Evolutionary conservation across 1,284 basidiomycete genomes (phyloP), one percentile per base, ranked within the genome.

Genomic region (Leccinum griseonigrum): DNA sequence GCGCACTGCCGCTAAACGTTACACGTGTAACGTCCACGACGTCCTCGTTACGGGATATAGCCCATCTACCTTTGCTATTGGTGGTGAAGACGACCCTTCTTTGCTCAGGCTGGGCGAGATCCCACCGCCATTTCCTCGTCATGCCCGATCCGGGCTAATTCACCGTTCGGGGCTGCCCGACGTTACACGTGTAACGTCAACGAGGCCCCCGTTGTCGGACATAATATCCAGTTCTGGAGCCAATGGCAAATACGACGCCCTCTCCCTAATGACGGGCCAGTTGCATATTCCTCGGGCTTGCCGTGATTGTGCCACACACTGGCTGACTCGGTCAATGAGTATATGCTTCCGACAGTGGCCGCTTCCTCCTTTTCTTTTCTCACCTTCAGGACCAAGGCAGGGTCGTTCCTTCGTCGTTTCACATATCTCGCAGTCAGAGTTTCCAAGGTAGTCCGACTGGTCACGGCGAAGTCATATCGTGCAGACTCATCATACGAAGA

Each of bases 111-210:
- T 56, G 18, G 43, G 18, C 11, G 3, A 9, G 46, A 55, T 26
- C 36, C 66, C 54, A 18, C 48, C 31, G 48, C 32, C 46, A 9
- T 26, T 38, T 13, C 22, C 8, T 55, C 14, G 13, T 14, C 22
- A 26, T 31, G 6, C 31, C 34, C 31, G 22, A 54, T 36, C 22
- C 16, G 56, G 36, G 26, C n/a, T 9, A 16, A 31, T n/a, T 43
- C n/a, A n/a, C n/a, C 5, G 28, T 22, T 34, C 31, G 56, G 38
- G 31, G 18, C 28, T 61, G 69, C 69, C 60, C 69, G 56, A 64
- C 62, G 66, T 71, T 71, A 63, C 72, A 71, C 72, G 67, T 74
- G 69, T 71, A 64, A 74, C 65, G 63, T 74, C 59, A 66, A 18
- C 59, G 52, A 62, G 56, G 51, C 11, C 32, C 43, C 28, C 50